Conservation (phyloP, 2,329 filamentous ascomycete species). For the Nakataea oryzae region DNA sequence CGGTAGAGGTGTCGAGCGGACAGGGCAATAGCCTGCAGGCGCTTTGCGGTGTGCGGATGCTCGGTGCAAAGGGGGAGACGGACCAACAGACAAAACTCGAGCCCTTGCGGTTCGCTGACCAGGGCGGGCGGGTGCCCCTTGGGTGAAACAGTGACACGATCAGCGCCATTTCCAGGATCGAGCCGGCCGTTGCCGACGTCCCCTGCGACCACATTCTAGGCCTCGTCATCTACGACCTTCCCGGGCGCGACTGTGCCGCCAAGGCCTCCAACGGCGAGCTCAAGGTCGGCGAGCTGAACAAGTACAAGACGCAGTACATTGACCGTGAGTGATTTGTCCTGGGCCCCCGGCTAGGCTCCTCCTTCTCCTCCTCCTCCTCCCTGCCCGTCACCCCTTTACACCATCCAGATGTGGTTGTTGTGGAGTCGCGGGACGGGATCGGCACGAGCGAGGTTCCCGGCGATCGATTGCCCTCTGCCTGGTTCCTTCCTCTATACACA, state of each 20-base stretch:
- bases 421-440: neutral
- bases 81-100: too few species aligned
- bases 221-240: slow-evolving; percentile 52
- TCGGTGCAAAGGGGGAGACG: too few species aligned
- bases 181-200: slow-evolving; percentile 22
- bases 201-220: slow-evolving; percentile 27
- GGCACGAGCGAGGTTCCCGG: neutral
- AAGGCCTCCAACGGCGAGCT: slow-evolving; percentile 54
- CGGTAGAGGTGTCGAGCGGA: too few species aligned
- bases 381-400: neutral
- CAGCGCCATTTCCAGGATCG: slow-evolving; percentile 23
- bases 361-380: too few species aligned
- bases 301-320: slow-evolving; percentile 30
- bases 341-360: too few species aligned
- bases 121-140: too few species aligned
- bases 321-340: slow-evolving; percentile 18
- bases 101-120: neutral
- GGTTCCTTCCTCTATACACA: too few species aligned
- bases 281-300: slow-evolving; percentile 36
- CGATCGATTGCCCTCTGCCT: neutral
- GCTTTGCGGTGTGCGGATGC: too few species aligned
- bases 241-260: slow-evolving; percentile 53
- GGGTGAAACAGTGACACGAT: slow-evolving; percentile 21
- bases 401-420: neutral
- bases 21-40: too few species aligned